Evolutionary conservation across 371 early-diverging fungal species (phyloP), one percentile per base, ranked within the genome.

Genomic region (Mortierella sp.): DNA sequence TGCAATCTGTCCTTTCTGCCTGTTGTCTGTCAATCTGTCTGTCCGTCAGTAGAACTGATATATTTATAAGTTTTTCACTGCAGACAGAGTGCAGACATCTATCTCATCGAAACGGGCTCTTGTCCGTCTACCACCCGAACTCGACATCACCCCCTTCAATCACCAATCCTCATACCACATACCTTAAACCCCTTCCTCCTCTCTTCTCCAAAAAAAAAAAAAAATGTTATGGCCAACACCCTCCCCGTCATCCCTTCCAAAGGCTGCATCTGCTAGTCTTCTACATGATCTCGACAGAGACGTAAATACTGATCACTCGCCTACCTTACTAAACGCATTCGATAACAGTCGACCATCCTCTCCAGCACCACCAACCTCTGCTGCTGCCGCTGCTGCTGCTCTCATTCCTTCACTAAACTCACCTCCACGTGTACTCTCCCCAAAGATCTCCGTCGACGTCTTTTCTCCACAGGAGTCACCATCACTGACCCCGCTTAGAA

Each of bases 301-400:
- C 67, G 36, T 63, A 60, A 45, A 50, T 58, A 69, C 69, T 21
- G 43, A 64, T 48, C 74, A 67, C 59, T 58, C 74, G 28, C 13
- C 40, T n/a, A 43, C 71, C 21, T 72, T 58, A 38, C 62, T 58
- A 41, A 81, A 72, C 70, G 47, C 67, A 10, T 75, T 81, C 33
- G 81, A 81, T 53, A 75, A 75, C 72, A 72, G 72, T 45, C 64
- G 67, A 10, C 69, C 72, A 11, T 45, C 77, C 9, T 70, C 76
- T 3, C 70, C 76, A n/a, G 68, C 76, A 45, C 67, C 71, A 9
- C 19, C 52, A 16, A 53, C 61, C 22, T 2, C 65, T 24, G 9
- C 65, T 1, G 19, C 21, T 50, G 32, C 55, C 38, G 10, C 36
- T 4, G 15, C 50, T 19, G 36, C 24, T 24, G 4, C 38, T 58